Base-by-base conservation (phyloP, 805 yeast species). In the Candida oleophila region DNA sequence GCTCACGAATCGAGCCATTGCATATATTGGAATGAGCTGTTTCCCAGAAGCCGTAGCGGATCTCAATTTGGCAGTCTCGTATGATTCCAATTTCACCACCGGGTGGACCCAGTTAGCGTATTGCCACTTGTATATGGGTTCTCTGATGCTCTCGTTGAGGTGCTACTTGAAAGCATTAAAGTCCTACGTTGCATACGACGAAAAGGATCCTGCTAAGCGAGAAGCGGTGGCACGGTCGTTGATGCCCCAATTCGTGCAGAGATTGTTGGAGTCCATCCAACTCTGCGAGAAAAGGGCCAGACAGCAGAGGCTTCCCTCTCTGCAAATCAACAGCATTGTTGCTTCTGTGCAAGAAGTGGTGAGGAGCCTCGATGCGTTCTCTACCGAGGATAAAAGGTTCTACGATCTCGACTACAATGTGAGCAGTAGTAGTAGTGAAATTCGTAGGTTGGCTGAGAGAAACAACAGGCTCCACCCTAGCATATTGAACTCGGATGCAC, bases 91-190 rank as follows among this genome's bases (percentile, higher is more conserved):
- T 4, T 68, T 65, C 49, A 62, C 71, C 3, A 70, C 76, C 2
- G 76, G 74, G 4, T 71, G 76, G 76, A 56, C 69, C 16, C 76
- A 71, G 54, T 56, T 71, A 48, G 75, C 73, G 3, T 71, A 69
- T 55, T 70, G 73, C 51, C 73, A 70, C 38, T 54, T 71, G 33
- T 70, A 68, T 52, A 62, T 70, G 69, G 75, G 75, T 3, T 53
- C 54, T 33, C 62, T 69, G 40, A 49, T 69, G 21, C 41, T 62
- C 8, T 65, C 73, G 2, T 54, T 71, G 38, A 54, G 57, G 42
- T 64, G 71, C 49, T 70, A 70, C 51, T 54, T 62, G 12, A 55
- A 56, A 22, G 67, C 74, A 1, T 55, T 71, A 18, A 58, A 58
- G 43, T 48, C 5, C 50, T 59, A 39, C 53, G 60, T 20, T 47